Percentiles rank a stretch among this genome's conserved stretches.
Conservation (phyloP, 805 yeast genomes). For the Wickerhamiella musiphila region DNA sequence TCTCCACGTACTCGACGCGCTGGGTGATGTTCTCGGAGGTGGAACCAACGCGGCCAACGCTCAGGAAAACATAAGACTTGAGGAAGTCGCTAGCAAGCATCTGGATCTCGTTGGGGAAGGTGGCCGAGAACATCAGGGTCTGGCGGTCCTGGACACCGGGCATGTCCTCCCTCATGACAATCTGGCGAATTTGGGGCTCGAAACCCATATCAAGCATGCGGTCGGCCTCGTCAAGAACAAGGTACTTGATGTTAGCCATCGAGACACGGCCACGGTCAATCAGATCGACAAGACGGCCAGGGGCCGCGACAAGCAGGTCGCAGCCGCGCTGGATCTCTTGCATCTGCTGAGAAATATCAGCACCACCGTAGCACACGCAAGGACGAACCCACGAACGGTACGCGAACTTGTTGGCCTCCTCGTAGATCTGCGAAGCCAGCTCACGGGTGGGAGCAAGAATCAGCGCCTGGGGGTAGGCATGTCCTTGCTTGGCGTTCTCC, state of each 20-base stretch:
- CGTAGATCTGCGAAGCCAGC: slow-evolving; percentile 89
- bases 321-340: slow-evolving; percentile 85
- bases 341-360: slow-evolving; percentile 77
- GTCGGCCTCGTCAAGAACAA: slow-evolving; percentile 97
- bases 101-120: slow-evolving; percentile 97
- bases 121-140: slow-evolving; percentile 96
- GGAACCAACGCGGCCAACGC: slow-evolving; percentile 98
- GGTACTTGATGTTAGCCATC: slow-evolving; percentile 72
- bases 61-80: slow-evolving; percentile 84
- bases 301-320: slow-evolving; percentile 93
- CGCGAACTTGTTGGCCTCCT: slow-evolving; percentile 87
- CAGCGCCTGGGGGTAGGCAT: slow-evolving; percentile 88
- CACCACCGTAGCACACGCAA: slow-evolving; percentile 96
- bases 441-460: slow-evolving; percentile 99
- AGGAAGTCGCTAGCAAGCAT: slow-evolving; percentile 93
- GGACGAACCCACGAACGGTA: slow-evolving; percentile 98
- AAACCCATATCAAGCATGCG: slow-evolving; percentile 99
- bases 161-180: slow-evolving; percentile 97
- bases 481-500: slow-evolving; percentile 36
- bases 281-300: slow-evolving; percentile 95
- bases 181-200: slow-evolving; percentile 97
- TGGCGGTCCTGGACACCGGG: slow-evolving; percentile 82
- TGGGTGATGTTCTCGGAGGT: slow-evolving; percentile 98
- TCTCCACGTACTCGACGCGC: slow-evolving; percentile 80
- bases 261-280: slow-evolving; percentile 90